phyloP scores from a whole-genome alignment of 495 filamentous ascomycete genomes.

The Penicillium arizonense region DNA sequence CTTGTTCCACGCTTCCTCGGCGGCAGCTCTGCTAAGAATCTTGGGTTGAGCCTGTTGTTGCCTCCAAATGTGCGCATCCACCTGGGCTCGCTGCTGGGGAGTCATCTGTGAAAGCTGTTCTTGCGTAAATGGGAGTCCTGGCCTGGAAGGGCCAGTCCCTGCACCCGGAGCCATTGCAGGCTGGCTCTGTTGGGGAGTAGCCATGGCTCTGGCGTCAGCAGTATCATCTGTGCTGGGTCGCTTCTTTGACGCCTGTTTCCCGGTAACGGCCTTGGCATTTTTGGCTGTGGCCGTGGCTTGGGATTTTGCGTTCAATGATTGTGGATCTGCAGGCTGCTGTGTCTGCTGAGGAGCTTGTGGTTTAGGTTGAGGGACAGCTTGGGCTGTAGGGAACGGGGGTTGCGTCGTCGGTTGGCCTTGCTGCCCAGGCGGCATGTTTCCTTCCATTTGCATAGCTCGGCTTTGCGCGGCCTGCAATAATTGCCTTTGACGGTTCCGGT shows the following conservation, averaged over 20 bases:
- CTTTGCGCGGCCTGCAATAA: constrained; percentile 31
- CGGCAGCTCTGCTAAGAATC: constrained; percentile 25
- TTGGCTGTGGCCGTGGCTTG: constrained; percentile 25
- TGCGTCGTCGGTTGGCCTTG: constrained; percentile 37
- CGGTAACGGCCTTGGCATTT: constrained; percentile 22
- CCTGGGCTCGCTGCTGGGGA: constrained; percentile 48
- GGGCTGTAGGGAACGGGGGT: constrained; percentile 27
- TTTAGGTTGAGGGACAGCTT: constrained; percentile 22
- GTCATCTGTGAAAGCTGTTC: constrained; percentile 54
- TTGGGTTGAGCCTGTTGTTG: constrained; percentile 30
- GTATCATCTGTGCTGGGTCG: constrained; percentile 63
- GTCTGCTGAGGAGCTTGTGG: constrained; percentile 21
- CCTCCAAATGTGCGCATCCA: constrained; percentile 38
- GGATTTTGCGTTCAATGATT: constrained; percentile 18
- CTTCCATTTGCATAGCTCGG: constrained; percentile 25
- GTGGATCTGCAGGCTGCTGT: constrained; percentile 17
- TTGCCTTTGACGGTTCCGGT: constrained; percentile 36
- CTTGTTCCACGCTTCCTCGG: constrained; percentile 40
- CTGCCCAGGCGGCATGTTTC: constrained; percentile 24
- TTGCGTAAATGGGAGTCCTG: constrained; percentile 34
- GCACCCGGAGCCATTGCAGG: constrained; percentile 24
- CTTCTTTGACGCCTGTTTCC: constrained; percentile 50
- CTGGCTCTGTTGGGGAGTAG: constrained; percentile 36
- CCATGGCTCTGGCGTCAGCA: constrained; percentile 45
- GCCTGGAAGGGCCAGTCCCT: constrained; percentile 27